Evolutionary conservation across 1,284 basidiomycete genomes (phyloP), one percentile per base, ranked within the genome.

Genomic region (Irpex lacteus): DNA sequence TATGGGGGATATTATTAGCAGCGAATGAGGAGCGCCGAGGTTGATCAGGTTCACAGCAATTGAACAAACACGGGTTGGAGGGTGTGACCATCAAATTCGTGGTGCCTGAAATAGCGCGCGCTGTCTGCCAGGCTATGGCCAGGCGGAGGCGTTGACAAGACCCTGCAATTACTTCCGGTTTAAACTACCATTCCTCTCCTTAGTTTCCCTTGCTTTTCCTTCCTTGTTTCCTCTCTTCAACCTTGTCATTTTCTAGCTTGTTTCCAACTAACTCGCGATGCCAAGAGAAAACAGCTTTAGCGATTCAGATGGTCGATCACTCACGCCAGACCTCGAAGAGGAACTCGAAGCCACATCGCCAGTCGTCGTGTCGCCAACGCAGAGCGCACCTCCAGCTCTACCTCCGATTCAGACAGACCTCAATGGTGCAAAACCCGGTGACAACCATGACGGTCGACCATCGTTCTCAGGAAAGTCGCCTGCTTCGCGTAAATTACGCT

Each of bases 211-310:
- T 40, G 44, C 11, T 36, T 40, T 21, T 26, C 50, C 57, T 40
- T 53, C 26, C 57, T 37, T 55, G 49, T 55, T 21, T 44, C 49
- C 59, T 60, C 59, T 26, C 15, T 32, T 37, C 18, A 38, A 32
- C 55, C n/a, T 13, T 56, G 58, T 34, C 52, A 49, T 21, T 9
- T 21, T 15, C 54, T 55, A 21, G 19, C 26, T 18, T 2, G 19
- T 8, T n/a, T 53, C 59, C 44, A 13, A 36, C 50, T 60, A 11
- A 32, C 19, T 53, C 59, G 15, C 36, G 54, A 83, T 84, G 82
- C 79, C 82, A 61, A 80, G 84, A 66, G 84, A 86, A 70, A 85
- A 87, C 74, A 87, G 85, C 75, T 81, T 86, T 74, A 80, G 77
- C 62, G 85, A 87, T 69, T 82, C 82, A 18, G 85, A 85, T 32